Evolutionary conservation across 495 filamentous ascomycete species (phyloP), one percentile per base, ranked within the genome.

Genomic region (Tetracladium marchalianum): DNA sequence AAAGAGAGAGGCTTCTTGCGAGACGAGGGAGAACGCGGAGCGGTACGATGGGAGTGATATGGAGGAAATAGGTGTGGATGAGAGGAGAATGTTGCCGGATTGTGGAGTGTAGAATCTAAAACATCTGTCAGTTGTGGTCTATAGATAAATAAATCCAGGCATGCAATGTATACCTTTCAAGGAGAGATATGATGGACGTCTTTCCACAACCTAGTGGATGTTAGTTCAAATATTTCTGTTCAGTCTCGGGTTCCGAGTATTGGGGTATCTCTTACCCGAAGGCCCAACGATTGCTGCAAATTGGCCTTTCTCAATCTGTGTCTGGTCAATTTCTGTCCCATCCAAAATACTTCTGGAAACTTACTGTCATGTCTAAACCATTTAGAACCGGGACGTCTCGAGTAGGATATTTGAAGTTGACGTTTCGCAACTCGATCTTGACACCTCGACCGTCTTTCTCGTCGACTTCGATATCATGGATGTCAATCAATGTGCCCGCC

Each of bases 261-360:
- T 35, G 5, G n/a, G n/a, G 5, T 2, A 11, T 8, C 9, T 43
- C 56, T 44, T 41, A 67, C 79, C 79, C 3, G 71, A 78, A 0
- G 81, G 67, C 0, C 85, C 85, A 12, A 87, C 83, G 19, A 90
- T 66, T 0, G 81, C 85, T 4, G 73, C 75, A 49, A 75, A 82
- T 50, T 80, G 71, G 0, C 84, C 82, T 35, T 73, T 72, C 31
- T 73, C 62, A 41, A 87, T 83, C 12, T 64, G 15, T 12, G n/a
- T 4, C 15, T 31, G 2, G 11, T 54, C n/a, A 54, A 18, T 31
- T 5, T 27, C 35, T 36, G 7, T 31, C 18, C 16, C 54, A 1
- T 60, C 51, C 3, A 59, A 60, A 35, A 58, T 63, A 5, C 17
- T 24, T 10, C 22, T 8, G 10, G 10, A 44, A 37, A 60, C 68